Conservation (phyloP, 371 early-diverging fungal genomes). For the Capniomyces stellatus region DNA sequence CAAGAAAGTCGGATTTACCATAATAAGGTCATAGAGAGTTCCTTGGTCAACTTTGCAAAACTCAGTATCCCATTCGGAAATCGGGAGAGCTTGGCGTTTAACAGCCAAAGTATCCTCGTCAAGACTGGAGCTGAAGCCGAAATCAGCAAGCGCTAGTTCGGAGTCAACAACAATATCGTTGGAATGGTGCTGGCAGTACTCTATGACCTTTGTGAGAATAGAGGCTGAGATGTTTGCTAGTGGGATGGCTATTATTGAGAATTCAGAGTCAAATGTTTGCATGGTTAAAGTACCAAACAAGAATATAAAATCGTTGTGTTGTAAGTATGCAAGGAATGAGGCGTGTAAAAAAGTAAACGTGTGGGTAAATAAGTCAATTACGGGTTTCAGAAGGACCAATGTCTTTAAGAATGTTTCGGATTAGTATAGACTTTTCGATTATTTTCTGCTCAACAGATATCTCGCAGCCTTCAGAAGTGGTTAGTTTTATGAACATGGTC, state of each 20-base stretch:
- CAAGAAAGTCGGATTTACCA: constrained; percentile 10
- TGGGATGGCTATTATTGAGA: constrained; percentile 29
- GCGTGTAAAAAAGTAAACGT: neutral
- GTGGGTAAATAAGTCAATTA: constrained; percentile 5
- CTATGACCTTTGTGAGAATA: constrained; percentile 57
- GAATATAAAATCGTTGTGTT: neutral
- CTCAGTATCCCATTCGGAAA: constrained; percentile 59
- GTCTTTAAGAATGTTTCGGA: constrained; percentile 73
- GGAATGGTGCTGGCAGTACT: constrained; percentile 68
- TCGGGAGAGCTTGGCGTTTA: too few relatives aligned
- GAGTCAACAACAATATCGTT: constrained; percentile 7
- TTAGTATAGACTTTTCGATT: constrained; percentile 50
- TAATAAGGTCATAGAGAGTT: constrained; percentile 68
- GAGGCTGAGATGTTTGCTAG: constrained; percentile 76
- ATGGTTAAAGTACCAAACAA: neutral
- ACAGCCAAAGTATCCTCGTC: neutral
- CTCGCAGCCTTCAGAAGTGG: constrained; percentile 47
- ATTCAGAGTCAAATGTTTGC: too few relatives aligned
- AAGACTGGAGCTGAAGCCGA: neutral
- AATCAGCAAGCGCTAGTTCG: too few relatives aligned
- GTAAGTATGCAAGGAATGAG: neutral
- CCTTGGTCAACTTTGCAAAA: constrained; percentile 76
- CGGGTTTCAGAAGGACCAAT: constrained; percentile 35
- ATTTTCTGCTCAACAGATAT: constrained; percentile 54
- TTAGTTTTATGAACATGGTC: constrained; percentile 26